A percentile compares a stretch with the other conserved stretches of the same genome.
Conservation (phyloP, 768 basidiomycete species). For the Nevesoporus exiguus region DNA sequence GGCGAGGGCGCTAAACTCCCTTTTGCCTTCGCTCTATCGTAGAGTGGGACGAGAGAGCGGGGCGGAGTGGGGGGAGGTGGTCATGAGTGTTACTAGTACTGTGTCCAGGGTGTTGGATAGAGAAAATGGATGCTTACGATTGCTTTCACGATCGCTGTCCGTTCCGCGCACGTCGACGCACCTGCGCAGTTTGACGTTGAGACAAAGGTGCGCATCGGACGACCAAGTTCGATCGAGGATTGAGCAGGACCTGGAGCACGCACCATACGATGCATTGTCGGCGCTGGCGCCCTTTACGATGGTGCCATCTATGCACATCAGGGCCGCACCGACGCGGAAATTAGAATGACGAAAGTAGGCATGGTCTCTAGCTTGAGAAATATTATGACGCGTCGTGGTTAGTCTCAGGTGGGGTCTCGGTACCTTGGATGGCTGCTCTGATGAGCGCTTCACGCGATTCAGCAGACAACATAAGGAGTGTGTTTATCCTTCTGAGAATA, state of each 20-base stretch:
- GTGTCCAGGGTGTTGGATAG: too few species aligned
- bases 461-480: slow-evolving; percentile 22
- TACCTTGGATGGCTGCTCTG: slow-evolving; percentile 59
- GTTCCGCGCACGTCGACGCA: slow-evolving; percentile 87
- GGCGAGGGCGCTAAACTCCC: slow-evolving; percentile 69
- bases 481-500: not conserved
- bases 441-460: slow-evolving; percentile 51
- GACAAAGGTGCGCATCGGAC: not conserved
- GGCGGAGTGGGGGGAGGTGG: not conserved
- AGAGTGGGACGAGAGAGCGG: not conserved
- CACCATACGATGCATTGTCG: slow-evolving; percentile 92
- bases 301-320: slow-evolving; percentile 63
- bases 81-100: not conserved
- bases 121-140: slow-evolving; percentile 52
- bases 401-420: not conserved
- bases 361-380: slow-evolving; percentile 54
- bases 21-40: slow-evolving; percentile 70
- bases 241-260: not conserved
- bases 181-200: slow-evolving; percentile 42
- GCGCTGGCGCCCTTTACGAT: slow-evolving; percentile 86
- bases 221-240: not conserved
- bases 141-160: slow-evolving; percentile 87
- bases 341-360: slow-evolving; percentile 84
- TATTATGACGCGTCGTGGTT: not conserved
- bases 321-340: slow-evolving; percentile 87